phyloP scores from a whole-genome alignment of 768 basidiomycete genomes.

The Suillus brevipes region DNA sequence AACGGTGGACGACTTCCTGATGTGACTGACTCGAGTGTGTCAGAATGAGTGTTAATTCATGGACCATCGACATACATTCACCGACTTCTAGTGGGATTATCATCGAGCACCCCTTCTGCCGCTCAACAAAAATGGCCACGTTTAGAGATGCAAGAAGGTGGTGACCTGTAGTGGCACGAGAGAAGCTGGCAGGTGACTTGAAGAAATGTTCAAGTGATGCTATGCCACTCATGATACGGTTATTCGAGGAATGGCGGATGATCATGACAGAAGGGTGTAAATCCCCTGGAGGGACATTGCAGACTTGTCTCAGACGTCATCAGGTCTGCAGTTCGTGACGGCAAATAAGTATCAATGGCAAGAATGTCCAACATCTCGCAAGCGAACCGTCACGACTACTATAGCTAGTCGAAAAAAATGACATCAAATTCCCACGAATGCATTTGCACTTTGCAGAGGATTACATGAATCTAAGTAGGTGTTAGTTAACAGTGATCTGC shows the following conservation, averaged over 20 bases:
- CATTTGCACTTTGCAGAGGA: neutral
- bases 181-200: neutral
- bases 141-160: neutral
- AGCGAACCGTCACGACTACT: neutral
- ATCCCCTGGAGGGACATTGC: neutral
- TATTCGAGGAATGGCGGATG: neutral
- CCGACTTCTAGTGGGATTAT: neutral
- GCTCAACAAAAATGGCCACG: neutral
- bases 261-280: neutral
- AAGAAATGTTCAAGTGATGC: neutral
- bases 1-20: neutral
- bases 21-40: neutral
- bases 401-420: neutral
- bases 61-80: neutral
- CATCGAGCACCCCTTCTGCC: neutral
- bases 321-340: neutral
- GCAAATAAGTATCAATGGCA: neutral
- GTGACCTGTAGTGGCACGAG: neutral
- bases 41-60: neutral
- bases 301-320: neutral
- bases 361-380: neutral
- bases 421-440: neutral
- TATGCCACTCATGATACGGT: too few species aligned
- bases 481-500: neutral
- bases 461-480: neutral